phyloP scores from a whole-genome alignment of 1,284 basidiomycete species.

The Bjerkandera adusta region DNA sequence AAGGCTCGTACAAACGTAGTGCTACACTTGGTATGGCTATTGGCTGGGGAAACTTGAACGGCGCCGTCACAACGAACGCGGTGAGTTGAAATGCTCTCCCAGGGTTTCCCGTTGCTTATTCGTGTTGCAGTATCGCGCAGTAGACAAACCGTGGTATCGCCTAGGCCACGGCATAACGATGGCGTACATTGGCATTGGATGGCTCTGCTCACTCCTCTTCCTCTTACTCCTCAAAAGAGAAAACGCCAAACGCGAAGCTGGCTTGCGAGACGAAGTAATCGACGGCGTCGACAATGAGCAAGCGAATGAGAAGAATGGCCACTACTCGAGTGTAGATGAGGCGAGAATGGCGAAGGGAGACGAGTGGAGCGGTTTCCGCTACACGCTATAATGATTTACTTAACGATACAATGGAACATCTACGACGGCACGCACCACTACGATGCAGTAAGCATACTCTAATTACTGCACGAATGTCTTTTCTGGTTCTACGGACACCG shows the following conservation, averaged over 20 bases:
- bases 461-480: too few relatives aligned
- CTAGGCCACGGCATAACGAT: slow-evolving; percentile 68
- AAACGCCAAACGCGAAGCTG: slow-evolving; percentile 60
- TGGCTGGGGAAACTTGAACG: slow-evolving; percentile 67
- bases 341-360: slow-evolving; percentile 45
- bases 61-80: slow-evolving; percentile 69
- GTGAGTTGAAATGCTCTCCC: slow-evolving; percentile 39
- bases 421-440: too few relatives aligned
- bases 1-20: slow-evolving; percentile 72
- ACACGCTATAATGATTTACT: slow-evolving; percentile 28
- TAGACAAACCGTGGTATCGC: slow-evolving; percentile 67
- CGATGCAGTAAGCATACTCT: too few relatives aligned
- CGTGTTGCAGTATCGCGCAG: slow-evolving; percentile 53
- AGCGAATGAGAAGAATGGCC: slow-evolving; percentile 35
- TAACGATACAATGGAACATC: neutral
- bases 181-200: slow-evolving; percentile 67
- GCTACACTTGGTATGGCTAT: slow-evolving; percentile 72
- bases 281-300: slow-evolving; percentile 36
- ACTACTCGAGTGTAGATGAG: slow-evolving; percentile 35
- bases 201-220: slow-evolving; percentile 47
- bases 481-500: too few relatives aligned
- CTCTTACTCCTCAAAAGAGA: slow-evolving; percentile 51
- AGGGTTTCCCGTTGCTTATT: neutral
- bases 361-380: slow-evolving; percentile 46
- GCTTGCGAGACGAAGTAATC: slow-evolving; percentile 69